Evolutionary conservation across 2,329 filamentous ascomycete genomes (phyloP).

Genomic region (Pseudophaeomoniella oleicola): DNA sequence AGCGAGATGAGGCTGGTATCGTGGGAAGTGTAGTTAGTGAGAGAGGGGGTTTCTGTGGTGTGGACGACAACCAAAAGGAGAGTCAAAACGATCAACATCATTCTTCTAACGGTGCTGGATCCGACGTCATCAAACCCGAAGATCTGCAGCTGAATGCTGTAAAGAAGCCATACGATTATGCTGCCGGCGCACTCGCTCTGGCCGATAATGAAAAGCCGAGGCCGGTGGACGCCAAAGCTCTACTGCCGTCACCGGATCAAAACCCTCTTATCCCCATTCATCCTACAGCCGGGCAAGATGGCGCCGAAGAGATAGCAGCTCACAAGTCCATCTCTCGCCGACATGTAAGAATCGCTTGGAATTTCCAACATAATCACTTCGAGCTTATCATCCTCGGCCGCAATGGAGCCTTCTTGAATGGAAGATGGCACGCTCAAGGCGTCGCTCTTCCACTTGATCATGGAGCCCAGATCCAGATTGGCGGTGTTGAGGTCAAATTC

Average conservation of each 20-base stretch:
- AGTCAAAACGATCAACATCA: conserved; percentile 3
- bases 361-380: conserved; percentile 40
- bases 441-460: conserved; percentile 36
- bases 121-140: neutral
- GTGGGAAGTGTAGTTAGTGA: conserved; percentile 39
- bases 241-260: conserved; percentile 31
- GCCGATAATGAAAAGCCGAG: conserved; percentile 11
- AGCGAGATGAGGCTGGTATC: conserved; percentile 25
- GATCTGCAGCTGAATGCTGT: neutral
- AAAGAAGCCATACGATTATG: neutral
- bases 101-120: neutral
- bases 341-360: conserved; percentile 47
- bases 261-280: conserved; percentile 41
- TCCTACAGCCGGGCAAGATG: conserved; percentile 32
- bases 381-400: conserved; percentile 44
- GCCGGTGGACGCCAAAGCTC: conserved; percentile 11
- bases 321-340: conserved; percentile 47
- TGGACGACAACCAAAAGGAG: conserved; percentile 9
- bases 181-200: neutral
- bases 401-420: conserved; percentile 43
- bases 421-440: conserved; percentile 31
- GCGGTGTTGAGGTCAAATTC: conserved; percentile 41
- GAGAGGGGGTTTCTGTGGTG: conserved; percentile 32
- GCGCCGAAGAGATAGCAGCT: conserved; percentile 24
- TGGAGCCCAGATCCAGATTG: conserved; percentile 44